phyloP scores from a whole-genome alignment of 23 red algal species.

The Chondrus crispus region DNA sequence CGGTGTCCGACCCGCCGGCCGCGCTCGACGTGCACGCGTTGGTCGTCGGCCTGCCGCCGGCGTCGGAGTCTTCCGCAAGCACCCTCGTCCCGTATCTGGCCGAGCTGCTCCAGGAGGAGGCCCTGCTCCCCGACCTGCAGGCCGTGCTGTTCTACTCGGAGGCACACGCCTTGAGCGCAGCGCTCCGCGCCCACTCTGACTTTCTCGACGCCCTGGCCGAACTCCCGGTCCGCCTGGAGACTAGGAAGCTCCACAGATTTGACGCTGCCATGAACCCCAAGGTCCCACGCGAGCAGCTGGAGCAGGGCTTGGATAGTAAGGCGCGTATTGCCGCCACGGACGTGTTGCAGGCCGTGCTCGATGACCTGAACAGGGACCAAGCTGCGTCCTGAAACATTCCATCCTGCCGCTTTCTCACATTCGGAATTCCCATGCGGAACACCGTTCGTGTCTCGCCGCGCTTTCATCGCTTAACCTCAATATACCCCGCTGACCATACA shows the following conservation, averaged over 20 bases:
- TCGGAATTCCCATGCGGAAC: too few species aligned
- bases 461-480: too few species aligned
- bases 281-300: neutral
- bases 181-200: slow-evolving; percentile 3
- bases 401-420: too few species aligned
- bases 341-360: slow-evolving; percentile 41
- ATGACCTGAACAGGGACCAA: slow-evolving; percentile 19
- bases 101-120: neutral
- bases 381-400: too few species aligned
- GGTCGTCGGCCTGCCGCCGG: slow-evolving; percentile 44
- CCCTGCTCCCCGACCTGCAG: slow-evolving; percentile 10
- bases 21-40: slow-evolving; percentile 8
- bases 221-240: slow-evolving; percentile 23
- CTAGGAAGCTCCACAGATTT: slow-evolving; percentile 4
- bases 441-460: too few species aligned
- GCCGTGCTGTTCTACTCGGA: slow-evolving; percentile 56
- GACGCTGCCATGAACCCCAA: slow-evolving; percentile 35
- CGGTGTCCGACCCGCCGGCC: neutral
- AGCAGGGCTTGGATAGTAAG: neutral
- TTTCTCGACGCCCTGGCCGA: neutral
- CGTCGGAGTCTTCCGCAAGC: neutral
- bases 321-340: slow-evolving; percentile 37
- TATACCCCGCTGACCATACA: too few species aligned
- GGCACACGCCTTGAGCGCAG: slow-evolving; percentile 44
- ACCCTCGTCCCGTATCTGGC: neutral